These are phyloP conservation scores for Vickermania ingenoplastis DNA, from an alignment of 208 protist genomes.

Conservation along the genomic window DNA sequence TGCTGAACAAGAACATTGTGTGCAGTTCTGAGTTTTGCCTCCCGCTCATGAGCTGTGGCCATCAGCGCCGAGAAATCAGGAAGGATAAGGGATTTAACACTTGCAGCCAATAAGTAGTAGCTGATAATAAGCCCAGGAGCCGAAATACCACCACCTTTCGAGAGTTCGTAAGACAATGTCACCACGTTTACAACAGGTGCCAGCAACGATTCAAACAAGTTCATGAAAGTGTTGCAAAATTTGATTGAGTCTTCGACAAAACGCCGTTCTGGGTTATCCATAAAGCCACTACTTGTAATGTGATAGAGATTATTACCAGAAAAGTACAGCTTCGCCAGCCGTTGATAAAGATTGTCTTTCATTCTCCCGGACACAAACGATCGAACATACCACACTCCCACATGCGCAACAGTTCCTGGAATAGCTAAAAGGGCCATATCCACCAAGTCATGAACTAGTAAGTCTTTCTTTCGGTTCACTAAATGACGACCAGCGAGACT, in stretches of 20 bases:
- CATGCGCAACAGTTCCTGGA: slow-evolving; percentile 46
- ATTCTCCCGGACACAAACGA: slow-evolving; percentile 57
- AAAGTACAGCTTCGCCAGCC: slow-evolving; percentile 64
- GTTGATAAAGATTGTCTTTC: slow-evolving; percentile 45
- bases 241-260: slow-evolving; percentile 62
- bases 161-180: slow-evolving; percentile 56
- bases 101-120: slow-evolving; percentile 69
- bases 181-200: slow-evolving; percentile 74
- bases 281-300: slow-evolving; percentile 27
- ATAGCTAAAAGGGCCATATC: slow-evolving; percentile 62
- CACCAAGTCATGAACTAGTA: slow-evolving; percentile 49
- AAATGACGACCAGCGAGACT: slow-evolving; percentile 45
- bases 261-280: slow-evolving; percentile 77
- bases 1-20: slow-evolving; percentile 78
- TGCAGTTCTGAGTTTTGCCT: slow-evolving; percentile 66
- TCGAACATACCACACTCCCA: slow-evolving; percentile 59
- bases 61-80: slow-evolving; percentile 70
- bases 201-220: slow-evolving; percentile 59
- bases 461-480: slow-evolving; percentile 40
- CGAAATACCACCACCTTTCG: slow-evolving; percentile 33
- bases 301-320: slow-evolving; percentile 39
- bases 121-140: slow-evolving; percentile 44
- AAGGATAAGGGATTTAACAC: slow-evolving; percentile 36
- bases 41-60: slow-evolving; percentile 56
- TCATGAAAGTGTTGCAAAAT: slow-evolving; percentile 66